Evolutionary conservation across 106 monocot species (phyloP), one percentile per base, ranked within the genome.

Genomic region (Dioscorea alata): DNA sequence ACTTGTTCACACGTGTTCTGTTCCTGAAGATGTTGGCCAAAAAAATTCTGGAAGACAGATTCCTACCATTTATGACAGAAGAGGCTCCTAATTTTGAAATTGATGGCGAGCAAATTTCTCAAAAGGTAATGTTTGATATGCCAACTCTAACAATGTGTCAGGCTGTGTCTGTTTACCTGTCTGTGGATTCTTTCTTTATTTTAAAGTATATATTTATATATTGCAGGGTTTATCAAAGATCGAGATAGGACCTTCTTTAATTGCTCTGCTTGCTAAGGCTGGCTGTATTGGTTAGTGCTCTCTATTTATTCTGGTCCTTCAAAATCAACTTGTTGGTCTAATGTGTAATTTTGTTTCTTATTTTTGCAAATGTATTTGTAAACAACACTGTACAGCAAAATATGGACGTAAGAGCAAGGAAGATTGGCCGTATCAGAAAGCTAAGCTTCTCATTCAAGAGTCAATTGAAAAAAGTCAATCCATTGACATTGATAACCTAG

Each of bases 381-480:
- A 23, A 42, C 42, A 63, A 33, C 62, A 68, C 15, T 78, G 42
- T 18, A 5, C 66, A 99, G 97, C 92, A 73, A 99, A 87, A 81
- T 90, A 80, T 74, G 81, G 81, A 31, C 70, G 80, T 57, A 99
- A 81, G 85, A 83, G 81, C 25, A 85, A 99, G 62, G 75, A 85
- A 67, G 69, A 61, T 24, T 99, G 89, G 87, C 67, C 85, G 17
- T 78, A 86, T 66, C 49, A 57, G 61, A 93, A 93, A 75, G 97
- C 92, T 54, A 87, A 90, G 70, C 79, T 89, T 65, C 53, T 85
- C 54, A 93, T 99, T 71, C 69, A 63, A 5, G 87, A 99, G 22
- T 84, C 87, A 23, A 87, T 99, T 75, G 79, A 99, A 73, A 81
- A 90, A 84, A 87, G 87, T 83, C 85, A 92, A 68, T 73, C 73